These are phyloP conservation scores for Kandelia obovata DNA, from an alignment of 345 rosid species.

Conservation along the genomic window DNA sequence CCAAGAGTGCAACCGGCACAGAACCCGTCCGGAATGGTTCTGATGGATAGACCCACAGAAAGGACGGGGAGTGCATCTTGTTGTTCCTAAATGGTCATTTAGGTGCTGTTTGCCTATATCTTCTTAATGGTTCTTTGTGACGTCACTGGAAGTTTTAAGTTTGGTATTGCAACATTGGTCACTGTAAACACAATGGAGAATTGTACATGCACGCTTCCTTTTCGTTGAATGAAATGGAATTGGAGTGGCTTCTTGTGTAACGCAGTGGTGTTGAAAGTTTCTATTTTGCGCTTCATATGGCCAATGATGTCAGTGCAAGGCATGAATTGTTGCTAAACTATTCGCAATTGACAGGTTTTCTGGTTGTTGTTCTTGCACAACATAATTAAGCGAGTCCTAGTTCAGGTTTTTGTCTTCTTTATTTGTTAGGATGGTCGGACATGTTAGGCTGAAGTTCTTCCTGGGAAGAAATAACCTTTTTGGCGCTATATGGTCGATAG, in stretches of 20 bases:
- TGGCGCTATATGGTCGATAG: too few relatives aligned
- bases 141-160: constrained; percentile 11
- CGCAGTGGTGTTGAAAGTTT: neutral
- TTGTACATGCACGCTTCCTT: constrained; percentile 31
- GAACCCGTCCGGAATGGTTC: constrained; percentile 87
- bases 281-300: too few relatives aligned
- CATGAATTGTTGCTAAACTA: too few relatives aligned
- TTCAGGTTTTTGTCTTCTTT: too few relatives aligned
- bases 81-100: constrained; percentile 45
- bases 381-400: too few relatives aligned
- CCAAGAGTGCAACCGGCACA: constrained; percentile 84
- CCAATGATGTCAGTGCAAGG: too few relatives aligned
- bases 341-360: too few relatives aligned
- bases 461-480: too few relatives aligned
- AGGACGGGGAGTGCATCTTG: constrained; percentile 71
- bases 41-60: constrained; percentile 72
- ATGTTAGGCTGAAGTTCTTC: too few relatives aligned
- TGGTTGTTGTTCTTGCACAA: too few relatives aligned
- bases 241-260: constrained; percentile 28
- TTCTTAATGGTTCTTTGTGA: constrained; percentile 22
- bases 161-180: constrained; percentile 1
- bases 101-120: constrained; percentile 14
- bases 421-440: too few relatives aligned
- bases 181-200: constrained; percentile 12
- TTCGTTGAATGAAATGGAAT: constrained; percentile 15